Base-by-base conservation (phyloP, 495 filamentous ascomycete genomes). In the Aspergillus affinis region DNA sequence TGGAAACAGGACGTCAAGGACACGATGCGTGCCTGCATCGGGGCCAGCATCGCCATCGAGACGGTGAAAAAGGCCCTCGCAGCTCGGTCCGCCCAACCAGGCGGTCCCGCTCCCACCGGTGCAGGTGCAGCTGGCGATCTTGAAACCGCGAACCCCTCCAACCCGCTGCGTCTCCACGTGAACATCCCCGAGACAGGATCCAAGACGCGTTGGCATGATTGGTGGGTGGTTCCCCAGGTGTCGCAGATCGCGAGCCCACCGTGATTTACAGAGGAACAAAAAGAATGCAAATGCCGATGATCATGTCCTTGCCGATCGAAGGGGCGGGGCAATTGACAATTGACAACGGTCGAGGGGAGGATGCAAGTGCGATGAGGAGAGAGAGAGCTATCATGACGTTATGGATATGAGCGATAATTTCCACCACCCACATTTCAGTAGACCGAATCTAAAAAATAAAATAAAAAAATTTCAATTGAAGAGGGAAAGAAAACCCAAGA, bases 201-300 rank as follows among this genome's bases (percentile, higher is more conserved):
- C 5, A 82, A 83, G 64, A 67, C 72, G 19, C 76, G 71, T 46
- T 88, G 89, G 77, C 85, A 90, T 75, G 85, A 86, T 63, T 91
- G 87, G 85, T 94, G 90, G 90, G 78, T 86, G 60, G 87, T 93
- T 58, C 89, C 89, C 6, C 87, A 86, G 69, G 62, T 92, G 47
- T 66, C 60, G 4, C 66, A 66, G 55, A 67, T 62, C 26, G 65
- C 13, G 66, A 65, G 17, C 6, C 29, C 48, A 21, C 48, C 3
- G 55, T 56, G 21, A 27, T 15, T 36, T 44, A 45, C 19, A 60
- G 44, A 23, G 17, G 51, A 51, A 26, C 2, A 26, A 26, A 26
- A 26, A 26, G 4, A 26, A 26, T 2, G 23, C 23, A 59, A 36
- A 36, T 48, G 19, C 30, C n/a, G 8, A 58, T 46, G 48, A 8